Base-by-base conservation (phyloP, 345 rosid genomes). In the Eucalyptus erythrocorys region DNA sequence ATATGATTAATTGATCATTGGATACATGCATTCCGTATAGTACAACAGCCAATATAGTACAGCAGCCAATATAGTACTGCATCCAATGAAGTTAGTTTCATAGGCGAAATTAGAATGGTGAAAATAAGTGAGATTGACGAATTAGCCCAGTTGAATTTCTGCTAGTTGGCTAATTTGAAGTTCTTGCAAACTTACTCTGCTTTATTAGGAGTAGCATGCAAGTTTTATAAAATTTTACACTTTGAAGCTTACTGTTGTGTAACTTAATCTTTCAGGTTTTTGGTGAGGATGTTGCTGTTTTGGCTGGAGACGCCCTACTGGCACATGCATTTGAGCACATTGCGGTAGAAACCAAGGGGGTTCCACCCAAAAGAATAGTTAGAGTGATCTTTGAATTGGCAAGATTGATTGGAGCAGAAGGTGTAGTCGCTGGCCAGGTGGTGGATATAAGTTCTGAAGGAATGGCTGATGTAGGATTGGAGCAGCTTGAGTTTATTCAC, bases 251-350 rank as follows among this genome's bases (percentile, higher is more conserved):
- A 55, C 45, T 64, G 47, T 42, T 8, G 37, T 45, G 49, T 43
- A 13, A 13, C 87, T 26, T 59, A n/a, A 37, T 87, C 53, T 87
- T 61, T 19, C 88, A 89, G 88, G 88, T 97, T 5, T 98, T 90
- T 84, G 99, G 99, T 5, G 99, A 96, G 86, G 97, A 95, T 86
- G 92, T 97, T 5, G 98, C 98, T 8, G 95, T 97, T 47, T 91
- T 98, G 48, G 98, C 99, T 17, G 99, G 99, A 26, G 99, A 98
- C 48, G 96, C 99, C 8, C 98, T 93, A 14, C 80, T 93, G 45
- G 88, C 92, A 13, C 87, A 92, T 50, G 91, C 94, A 6, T 93
- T 92, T 79, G 94, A 93, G 89, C 92, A 92, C 85, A 88, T 93
- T 13, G 93, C 89, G 3, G 91, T 90, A 6, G 85, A 92, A 13